Evolutionary conservation across 2,329 filamentous ascomycete species (phyloP).

Genomic region (Beauveria bassiana): DNA sequence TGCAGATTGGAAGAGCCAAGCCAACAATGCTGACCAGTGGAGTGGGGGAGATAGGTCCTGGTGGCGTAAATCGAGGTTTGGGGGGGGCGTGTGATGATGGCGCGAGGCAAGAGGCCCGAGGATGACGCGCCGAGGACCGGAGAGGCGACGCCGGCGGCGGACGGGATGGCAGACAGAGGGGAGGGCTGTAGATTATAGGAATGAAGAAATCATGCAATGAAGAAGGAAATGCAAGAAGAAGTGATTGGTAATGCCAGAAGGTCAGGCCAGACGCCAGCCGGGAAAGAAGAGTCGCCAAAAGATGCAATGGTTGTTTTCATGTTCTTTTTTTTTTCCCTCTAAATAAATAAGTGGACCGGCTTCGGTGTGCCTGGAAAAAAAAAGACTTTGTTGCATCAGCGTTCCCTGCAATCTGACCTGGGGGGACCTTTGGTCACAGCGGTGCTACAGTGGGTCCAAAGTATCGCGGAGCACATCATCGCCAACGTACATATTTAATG

Average conservation of each 20-base stretch:
- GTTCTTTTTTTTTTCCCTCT: background rate
- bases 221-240: too few species aligned
- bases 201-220: background rate
- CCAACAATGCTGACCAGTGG: background rate
- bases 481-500: too few species aligned
- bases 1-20: background rate
- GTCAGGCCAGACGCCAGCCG: too few species aligned
- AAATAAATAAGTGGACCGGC: background rate
- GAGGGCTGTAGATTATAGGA: too few species aligned
- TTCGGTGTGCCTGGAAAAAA: background rate
- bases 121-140: conserved; percentile 6
- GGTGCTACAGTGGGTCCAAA: too few species aligned
- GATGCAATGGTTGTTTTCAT: background rate
- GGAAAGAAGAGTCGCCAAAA: background rate
- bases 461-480: too few species aligned
- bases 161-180: background rate
- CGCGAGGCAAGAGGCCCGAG: background rate
- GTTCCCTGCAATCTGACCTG: background rate
- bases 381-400: background rate
- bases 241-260: too few species aligned
- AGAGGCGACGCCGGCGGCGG: background rate
- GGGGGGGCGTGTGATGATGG: background rate
- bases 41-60: background rate
- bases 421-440: too few species aligned
- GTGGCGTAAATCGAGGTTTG: conserved; percentile 4